Evolutionary conservation across 2,329 filamentous ascomycete species (phyloP), one percentile per base, ranked within the genome.

Genomic region (Paecilomyces sp.): DNA sequence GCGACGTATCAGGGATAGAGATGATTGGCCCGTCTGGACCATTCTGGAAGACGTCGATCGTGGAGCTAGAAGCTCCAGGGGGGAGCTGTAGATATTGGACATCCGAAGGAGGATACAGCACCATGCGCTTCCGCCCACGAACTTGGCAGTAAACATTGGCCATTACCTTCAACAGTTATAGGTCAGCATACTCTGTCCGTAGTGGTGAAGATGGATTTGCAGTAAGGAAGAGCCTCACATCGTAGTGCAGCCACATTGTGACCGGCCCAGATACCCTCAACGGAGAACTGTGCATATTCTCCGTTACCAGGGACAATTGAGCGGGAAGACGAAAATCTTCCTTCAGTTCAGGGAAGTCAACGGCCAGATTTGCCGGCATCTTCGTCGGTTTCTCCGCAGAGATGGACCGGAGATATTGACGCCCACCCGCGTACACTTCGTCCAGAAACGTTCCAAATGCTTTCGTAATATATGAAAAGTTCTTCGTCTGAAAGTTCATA

Each of bases 241-340:
- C 90, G 77, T 94, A 95, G 74, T 95, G 91, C 33, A 96, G 80
- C 92, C 92, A 96, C 84, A 96, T 90, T 50, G 87, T 88, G 11
- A 93, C 89, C 1, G 85, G 85, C 0, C 90, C 90, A 3, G 89
- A 93, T 61, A 96, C 86, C 22, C 91, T 83, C 25, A 96, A 76
- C 0, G 92, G 87, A 2, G 90, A 92, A 71, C 88, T 93, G 70
- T 95, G 91, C 3, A 84, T 74, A 62, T 85, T 85, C n/a, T 86
- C 77, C 4, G 69, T 70, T 3, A 90, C 85, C 34, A 82, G 76
- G 0, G 73, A 72, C 9, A 96, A 77, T 62, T 85, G 78, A 1
- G 78, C 65, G 1, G 91, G 90, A 1, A 96, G 73, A 13, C 72
- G 67, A 71, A 96, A 96, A 70, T 95, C 91, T 1, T 73, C 60